Percentiles rank a stretch among this genome's conserved stretches.
Evolutionary conservation across 2,329 filamentous ascomycete species (phyloP).

Genomic region (Nemania abortiva): DNA sequence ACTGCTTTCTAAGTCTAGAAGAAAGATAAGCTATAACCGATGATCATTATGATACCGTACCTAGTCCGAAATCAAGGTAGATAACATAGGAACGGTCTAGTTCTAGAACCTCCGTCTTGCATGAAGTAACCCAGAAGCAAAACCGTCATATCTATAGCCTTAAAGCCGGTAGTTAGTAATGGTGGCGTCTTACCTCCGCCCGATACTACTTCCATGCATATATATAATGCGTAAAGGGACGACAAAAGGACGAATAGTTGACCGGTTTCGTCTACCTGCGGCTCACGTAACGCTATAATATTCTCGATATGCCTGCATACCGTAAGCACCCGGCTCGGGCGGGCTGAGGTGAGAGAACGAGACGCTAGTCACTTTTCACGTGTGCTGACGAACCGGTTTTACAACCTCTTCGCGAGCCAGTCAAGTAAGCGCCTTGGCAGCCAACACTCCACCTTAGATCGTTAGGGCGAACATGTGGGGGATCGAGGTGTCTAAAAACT

Average conservation of each 20-base stretch:
- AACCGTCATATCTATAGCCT: not conserved
- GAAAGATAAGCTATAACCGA: too few relatives aligned
- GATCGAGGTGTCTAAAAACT: slow-evolving; percentile 15
- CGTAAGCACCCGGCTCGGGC: not conserved
- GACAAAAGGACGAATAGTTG: not conserved
- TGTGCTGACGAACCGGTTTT: slow-evolving; percentile 19
- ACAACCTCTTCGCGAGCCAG: slow-evolving; percentile 3
- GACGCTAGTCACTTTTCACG: slow-evolving; percentile 6
- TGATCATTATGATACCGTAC: too few relatives aligned
- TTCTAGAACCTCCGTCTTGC: too few relatives aligned
- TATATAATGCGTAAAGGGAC: not conserved
- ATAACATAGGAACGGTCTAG: too few relatives aligned
- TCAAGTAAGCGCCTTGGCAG: slow-evolving; percentile 29
- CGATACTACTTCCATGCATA: not conserved
- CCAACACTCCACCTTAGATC: slow-evolving; percentile 9
- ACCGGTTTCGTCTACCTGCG: not conserved
- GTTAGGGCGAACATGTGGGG: slow-evolving; percentile 14
- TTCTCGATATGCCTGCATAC: slow-evolving; percentile 9
- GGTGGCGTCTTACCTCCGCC: not conserved
- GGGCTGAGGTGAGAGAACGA: slow-evolving; percentile 24
- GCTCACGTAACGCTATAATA: not conserved
- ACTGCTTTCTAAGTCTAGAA: too few relatives aligned
- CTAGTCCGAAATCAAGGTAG: too few relatives aligned
- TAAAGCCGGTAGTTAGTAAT: not conserved
- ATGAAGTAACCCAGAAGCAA: too few relatives aligned